These are phyloP conservation scores for Catunica adiposa DNA, from an alignment of 2,329 filamentous ascomycete species.

Conservation along the genomic window DNA sequence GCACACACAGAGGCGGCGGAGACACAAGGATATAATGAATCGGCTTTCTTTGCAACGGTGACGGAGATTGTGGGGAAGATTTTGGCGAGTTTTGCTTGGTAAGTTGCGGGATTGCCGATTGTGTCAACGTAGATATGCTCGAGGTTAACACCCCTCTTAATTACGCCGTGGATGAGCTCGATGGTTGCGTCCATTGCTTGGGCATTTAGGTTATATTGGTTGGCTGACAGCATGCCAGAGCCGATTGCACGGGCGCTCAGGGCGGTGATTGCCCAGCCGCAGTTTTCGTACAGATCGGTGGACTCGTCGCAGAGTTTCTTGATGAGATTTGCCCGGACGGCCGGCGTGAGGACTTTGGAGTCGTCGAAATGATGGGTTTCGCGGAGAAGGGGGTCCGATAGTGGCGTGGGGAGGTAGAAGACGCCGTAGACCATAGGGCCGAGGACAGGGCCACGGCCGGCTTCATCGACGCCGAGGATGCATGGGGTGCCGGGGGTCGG, in stretches of 20 bases:
- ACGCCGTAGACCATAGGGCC: conserved; percentile 60
- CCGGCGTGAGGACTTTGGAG: conserved; percentile 74
- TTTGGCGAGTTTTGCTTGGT: conserved; percentile 70
- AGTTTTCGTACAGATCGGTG: conserved; percentile 32
- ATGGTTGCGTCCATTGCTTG: conserved; percentile 91
- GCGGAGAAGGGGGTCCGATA: conserved; percentile 58
- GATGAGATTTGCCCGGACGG: conserved; percentile 59
- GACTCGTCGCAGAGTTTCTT: conserved; percentile 49
- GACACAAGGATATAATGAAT: conserved; percentile 81
- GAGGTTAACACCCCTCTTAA: conserved; percentile 64
- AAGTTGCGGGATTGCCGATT: conserved; percentile 64
- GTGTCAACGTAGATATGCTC: conserved; percentile 91
- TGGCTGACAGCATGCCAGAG: conserved; percentile 56
- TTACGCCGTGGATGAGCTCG: conserved; percentile 59
- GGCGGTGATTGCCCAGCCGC: conserved; percentile 69
- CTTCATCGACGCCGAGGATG: conserved; percentile 82
- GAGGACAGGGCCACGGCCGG: conserved; percentile 82
- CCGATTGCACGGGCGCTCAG: conserved; percentile 75
- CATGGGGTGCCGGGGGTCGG: conserved; percentile 33
- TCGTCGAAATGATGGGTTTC: conserved; percentile 78
- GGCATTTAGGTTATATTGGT: conserved; percentile 77
- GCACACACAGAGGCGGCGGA: conserved; percentile 88
- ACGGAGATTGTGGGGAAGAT: conserved; percentile 65
- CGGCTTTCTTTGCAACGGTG: conserved; percentile 78
- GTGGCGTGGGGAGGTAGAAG: conserved; percentile 58